Conservation (phyloP, 2,329 filamentous ascomycete genomes). For the Aspergillus hortae region DNA sequence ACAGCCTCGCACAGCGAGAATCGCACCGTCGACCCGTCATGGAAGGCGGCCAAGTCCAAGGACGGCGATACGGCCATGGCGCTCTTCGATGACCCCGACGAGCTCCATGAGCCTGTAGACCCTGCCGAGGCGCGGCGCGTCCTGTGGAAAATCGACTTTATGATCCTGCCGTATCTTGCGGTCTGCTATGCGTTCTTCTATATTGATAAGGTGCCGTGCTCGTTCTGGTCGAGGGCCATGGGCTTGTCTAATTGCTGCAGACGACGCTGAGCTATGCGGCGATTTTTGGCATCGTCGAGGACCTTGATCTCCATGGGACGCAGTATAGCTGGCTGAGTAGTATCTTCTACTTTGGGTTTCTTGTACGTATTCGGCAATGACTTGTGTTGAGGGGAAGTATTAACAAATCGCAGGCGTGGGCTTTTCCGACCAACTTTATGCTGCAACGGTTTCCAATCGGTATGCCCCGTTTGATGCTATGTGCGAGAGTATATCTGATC, state of each 20-base stretch:
- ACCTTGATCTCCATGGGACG: slow-evolving; percentile 54
- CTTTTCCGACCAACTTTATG: slow-evolving; percentile 53
- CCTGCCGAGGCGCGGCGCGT: slow-evolving; percentile 46
- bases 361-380: slow-evolving; percentile 19
- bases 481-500: neutral
- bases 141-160: slow-evolving; percentile 56
- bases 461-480: slow-evolving; percentile 7
- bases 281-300: slow-evolving; percentile 61
- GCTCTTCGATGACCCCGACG: slow-evolving; percentile 48
- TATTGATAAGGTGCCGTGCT: slow-evolving; percentile 38
- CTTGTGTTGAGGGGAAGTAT: neutral
- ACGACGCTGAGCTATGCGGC: slow-evolving; percentile 61
- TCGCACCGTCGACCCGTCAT: slow-evolving; percentile 19
- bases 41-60: slow-evolving; percentile 24
- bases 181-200: slow-evolving; percentile 55
- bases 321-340: slow-evolving; percentile 57
- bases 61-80: slow-evolving; percentile 51
- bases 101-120: slow-evolving; percentile 46
- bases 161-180: slow-evolving; percentile 56
- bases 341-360: slow-evolving; percentile 56
- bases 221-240: slow-evolving; percentile 1
- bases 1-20: slow-evolving; percentile 27
- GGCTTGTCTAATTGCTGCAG: slow-evolving; percentile 22
- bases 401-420: slow-evolving; percentile 37
- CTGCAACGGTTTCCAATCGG: slow-evolving; percentile 52